phyloP scores from a whole-genome alignment of 2,329 filamentous ascomycete species.

The Chaetoscypha palmicola region DNA sequence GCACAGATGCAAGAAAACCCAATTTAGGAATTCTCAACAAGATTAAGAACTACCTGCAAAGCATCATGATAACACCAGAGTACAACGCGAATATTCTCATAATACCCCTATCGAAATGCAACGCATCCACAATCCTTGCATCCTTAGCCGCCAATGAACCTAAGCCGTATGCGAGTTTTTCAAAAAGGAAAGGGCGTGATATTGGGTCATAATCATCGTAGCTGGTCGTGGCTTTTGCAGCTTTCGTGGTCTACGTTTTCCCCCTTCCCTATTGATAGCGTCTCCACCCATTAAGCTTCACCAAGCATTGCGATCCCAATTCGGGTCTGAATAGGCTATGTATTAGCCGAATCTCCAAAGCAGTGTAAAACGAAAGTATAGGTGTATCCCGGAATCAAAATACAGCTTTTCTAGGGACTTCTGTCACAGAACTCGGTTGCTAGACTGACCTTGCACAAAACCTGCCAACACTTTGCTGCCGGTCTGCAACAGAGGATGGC shows the following conservation, averaged over 20 bases:
- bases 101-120: no score
- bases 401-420: not conserved
- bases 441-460: constrained; percentile 83
- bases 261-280: constrained; percentile 4
- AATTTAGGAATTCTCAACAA: no score
- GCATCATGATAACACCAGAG: no score
- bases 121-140: no score
- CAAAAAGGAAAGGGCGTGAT: constrained; percentile 21
- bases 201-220: constrained; percentile 19
- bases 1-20: no score
- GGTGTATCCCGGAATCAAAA: not conserved
- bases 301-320: constrained; percentile 90
- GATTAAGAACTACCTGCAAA: no score
- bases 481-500: constrained; percentile 92
- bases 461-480: constrained; percentile 93
- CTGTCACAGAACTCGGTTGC: not conserved
- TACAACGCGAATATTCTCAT: no score
- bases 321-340: constrained; percentile 51
- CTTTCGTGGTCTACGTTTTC: constrained; percentile 34
- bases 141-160: not conserved
- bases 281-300: constrained; percentile 38
- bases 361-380: not conserved
- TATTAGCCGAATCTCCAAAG: constrained; percentile 11
- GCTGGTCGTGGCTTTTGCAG: constrained; percentile 36
- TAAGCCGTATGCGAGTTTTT: constrained; percentile 23